Evolutionary conservation across 371 early-diverging fungal genomes (phyloP).

Genomic region (Saksenaea vasiformis): DNA sequence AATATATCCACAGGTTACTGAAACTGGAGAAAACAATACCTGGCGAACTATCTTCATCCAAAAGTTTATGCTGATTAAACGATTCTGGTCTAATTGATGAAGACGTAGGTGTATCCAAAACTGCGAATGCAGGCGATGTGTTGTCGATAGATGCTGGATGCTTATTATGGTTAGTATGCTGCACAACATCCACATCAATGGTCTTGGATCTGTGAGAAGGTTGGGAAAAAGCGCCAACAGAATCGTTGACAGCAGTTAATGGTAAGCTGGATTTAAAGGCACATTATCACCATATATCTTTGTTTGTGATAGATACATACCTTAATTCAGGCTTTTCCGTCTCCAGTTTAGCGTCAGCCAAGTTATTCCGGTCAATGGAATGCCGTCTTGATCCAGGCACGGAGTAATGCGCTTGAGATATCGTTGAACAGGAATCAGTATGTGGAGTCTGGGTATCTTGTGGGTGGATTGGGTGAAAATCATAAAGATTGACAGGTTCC

Average conservation of each 20-base stretch:
- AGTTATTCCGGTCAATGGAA: conserved; percentile 29
- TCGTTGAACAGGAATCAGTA: conserved; percentile 12
- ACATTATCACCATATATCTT: neutral
- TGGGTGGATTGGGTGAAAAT: neutral
- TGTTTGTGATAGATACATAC: conserved; percentile 6
- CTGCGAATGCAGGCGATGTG: conserved; percentile 6
- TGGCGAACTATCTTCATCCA: neutral
- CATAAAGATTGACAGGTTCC: conserved; percentile 2
- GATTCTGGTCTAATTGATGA: neutral
- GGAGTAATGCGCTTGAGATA: conserved; percentile 26
- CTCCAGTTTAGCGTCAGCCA: conserved; percentile 18
- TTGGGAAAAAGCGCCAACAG: neutral
- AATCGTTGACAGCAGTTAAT: neutral
- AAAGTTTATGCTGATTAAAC: neutral
- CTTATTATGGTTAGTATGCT: conserved; percentile 6
- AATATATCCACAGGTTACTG: neutral
- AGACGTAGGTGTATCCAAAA: neutral
- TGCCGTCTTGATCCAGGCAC: conserved; percentile 42
- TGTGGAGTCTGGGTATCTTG: conserved; percentile 1
- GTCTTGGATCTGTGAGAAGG: conserved; percentile 31
- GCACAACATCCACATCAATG: conserved; percentile 35
- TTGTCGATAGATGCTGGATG: neutral
- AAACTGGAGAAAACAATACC: neutral
- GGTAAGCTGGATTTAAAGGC: neutral
- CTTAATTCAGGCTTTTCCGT: conserved; percentile 11